Evolutionary conservation across 2,329 filamentous ascomycete genomes (phyloP), one percentile per base, ranked within the genome.

Genomic region (Dothideomycetes sp.): DNA sequence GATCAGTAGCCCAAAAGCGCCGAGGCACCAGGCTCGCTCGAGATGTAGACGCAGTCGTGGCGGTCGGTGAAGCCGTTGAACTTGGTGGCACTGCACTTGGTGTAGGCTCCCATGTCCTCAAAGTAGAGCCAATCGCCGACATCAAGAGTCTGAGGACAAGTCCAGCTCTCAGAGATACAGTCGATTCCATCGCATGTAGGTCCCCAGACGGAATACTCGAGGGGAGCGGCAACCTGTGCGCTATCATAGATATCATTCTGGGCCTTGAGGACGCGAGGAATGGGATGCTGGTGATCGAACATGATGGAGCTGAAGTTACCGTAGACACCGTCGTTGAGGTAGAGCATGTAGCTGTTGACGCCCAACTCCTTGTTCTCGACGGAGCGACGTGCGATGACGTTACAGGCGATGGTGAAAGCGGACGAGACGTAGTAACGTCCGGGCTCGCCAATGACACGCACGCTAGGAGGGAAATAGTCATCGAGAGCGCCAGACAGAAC

Each of bases 241-340:
- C 68, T 61, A n/a, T 73, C 55, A 16, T 57, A 54, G 8, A 53
- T 51, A 23, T 41, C 13, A 47, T 71, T 63, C 46, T 72, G 69
- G 15, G 73, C 68, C 50, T 78, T 80, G 41, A 98, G 71, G 44
- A 96, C 75, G 64, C 83, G 84, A 42, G 89, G 85, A 32, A 83
- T 66, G 1, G 91, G 91, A 55, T 93, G 76, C 71, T 98, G 91
- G 64, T 96, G 91, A 58, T 96, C 91, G 61, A 95, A 98, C 71
- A 96, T 94, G 73, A 96, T 96, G 76, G 87, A 93, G 51, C 86
- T 94, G 60, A 98, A 96, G 69, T 96, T 96, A 56, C 91, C 91
- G 58, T 98, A 98, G 40, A 96, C 82, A 19, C 91, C 91, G 53
- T 98, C 91, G 60, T 98, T 98, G 61, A 96, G 70, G 62, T 98